Evolutionary conservation across 2,329 filamentous ascomycete species (phyloP), one percentile per base, ranked within the genome.

Genomic region (Coniella lustricola): DNA sequence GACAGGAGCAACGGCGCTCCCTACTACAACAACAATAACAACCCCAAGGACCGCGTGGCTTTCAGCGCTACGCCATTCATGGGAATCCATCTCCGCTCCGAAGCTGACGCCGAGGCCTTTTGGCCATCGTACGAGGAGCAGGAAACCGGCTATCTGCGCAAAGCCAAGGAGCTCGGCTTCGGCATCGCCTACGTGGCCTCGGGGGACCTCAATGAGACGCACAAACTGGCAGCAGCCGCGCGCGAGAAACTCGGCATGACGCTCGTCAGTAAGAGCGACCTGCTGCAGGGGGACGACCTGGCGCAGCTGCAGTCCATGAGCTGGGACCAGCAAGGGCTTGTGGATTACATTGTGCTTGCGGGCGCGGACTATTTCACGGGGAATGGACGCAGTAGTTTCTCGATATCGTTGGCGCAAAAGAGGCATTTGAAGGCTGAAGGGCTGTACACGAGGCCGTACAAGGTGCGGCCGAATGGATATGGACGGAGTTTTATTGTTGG

Each of bases 301-400:
- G 57, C 62, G 16, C 61, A 61, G 49, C 57, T 72, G 3, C 55
- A 67, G 14, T 52, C 59, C 3, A 54, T 71, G 43, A 70, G 62
- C n/a, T 73, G 68, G 67, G 69, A 72, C 53, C 70, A 73, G 57
- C 68, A 71, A 51, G 69, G 64, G 0, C 58, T 72, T 8, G 58
- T 73, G 9, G 69, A 73, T 49, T 67, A 65, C 33, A 54, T 71
- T 5, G 67, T 69, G 0, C 53, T 73, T n/a, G 55, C 70, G 4
- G 63, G 60, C 14, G 61, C 63, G 46, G 62, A 67, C 38, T 69
- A 64, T 52, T 73, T 73, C 34, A 55, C 70, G 0, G 69, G 68
- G 5, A 67, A 70, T 36, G 72, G 68, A 48, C 71, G 71, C 10
- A 73, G 70, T 52, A 71, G 68, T 25, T 74, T 74, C 56, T 70